Conservation (phyloP, 192 early-diverging fungal species). For the Backusella westeae region DNA sequence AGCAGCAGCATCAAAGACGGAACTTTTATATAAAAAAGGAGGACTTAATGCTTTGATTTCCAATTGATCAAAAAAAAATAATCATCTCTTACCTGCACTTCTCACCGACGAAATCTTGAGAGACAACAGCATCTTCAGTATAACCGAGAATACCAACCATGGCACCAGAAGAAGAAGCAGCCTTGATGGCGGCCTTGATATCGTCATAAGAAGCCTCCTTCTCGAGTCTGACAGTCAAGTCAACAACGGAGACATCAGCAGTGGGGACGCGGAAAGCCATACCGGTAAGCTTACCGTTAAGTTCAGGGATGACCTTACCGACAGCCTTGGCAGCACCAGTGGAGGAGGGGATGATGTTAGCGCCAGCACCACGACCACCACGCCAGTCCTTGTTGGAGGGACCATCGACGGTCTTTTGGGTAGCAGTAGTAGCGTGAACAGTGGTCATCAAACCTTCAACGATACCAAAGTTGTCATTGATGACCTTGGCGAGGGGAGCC, state of each 20-base stretch:
- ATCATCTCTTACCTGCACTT: slow-evolving; percentile 63
- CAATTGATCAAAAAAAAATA: slow-evolving; percentile 74
- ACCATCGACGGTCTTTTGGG: slow-evolving; percentile 99
- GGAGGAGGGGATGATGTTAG: slow-evolving; percentile 97
- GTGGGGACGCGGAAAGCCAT: slow-evolving; percentile 98
- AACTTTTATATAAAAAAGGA: slow-evolving; percentile 74
- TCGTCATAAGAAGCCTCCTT: slow-evolving; percentile 91
- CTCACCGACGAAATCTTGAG: slow-evolving; percentile 94
- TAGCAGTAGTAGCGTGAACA: slow-evolving; percentile 97
- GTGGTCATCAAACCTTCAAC: slow-evolving; percentile 98
- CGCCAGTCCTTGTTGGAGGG: slow-evolving; percentile 98
- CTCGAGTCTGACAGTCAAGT: slow-evolving; percentile 90
- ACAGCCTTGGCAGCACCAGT: slow-evolving; percentile 99
- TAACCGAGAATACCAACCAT: slow-evolving; percentile 91
- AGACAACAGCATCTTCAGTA: slow-evolving; percentile 96
- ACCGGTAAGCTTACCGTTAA: slow-evolving; percentile 88
- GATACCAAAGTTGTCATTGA: slow-evolving; percentile 96
- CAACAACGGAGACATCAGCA: slow-evolving; percentile 96
- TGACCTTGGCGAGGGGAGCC: slow-evolving; percentile 96
- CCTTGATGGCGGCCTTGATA: slow-evolving; percentile 88
- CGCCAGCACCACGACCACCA: slow-evolving; percentile 89
- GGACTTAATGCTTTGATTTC: neutral
- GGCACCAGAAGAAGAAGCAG: slow-evolving; percentile 69
- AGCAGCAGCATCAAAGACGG: slow-evolving; percentile 95
- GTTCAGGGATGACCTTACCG: slow-evolving; percentile 93